These are phyloP conservation scores for Shiraia sp. DNA, from an alignment of 2,329 filamentous ascomycete genomes.

Conservation along the genomic window DNA sequence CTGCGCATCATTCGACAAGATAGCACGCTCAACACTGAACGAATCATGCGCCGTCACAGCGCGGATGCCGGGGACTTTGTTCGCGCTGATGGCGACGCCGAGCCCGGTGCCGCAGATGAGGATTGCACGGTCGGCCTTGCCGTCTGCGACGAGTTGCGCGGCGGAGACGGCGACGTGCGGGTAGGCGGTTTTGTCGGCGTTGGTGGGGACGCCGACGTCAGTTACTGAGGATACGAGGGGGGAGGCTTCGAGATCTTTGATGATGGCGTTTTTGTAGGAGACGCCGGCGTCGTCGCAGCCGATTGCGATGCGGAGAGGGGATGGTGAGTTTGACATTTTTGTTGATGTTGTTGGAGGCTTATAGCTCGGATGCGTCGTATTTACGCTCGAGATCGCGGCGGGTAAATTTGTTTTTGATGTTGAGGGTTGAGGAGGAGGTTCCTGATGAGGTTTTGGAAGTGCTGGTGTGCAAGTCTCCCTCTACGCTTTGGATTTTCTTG, in stretches of 20 bases:
- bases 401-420: conserved; percentile 13
- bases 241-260: conserved; percentile 70
- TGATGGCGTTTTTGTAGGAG: conserved; percentile 78
- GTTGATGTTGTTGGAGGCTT: conserved; percentile 1
- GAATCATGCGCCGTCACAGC: conserved; percentile 90
- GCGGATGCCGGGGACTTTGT: conserved; percentile 81
- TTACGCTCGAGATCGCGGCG: conserved; percentile 23
- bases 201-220: conserved; percentile 72
- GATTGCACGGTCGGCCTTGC: conserved; percentile 74
- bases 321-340: conserved; percentile 11
- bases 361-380: conserved; percentile 42
- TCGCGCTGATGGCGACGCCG: conserved; percentile 85
- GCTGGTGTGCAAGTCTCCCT: conserved; percentile 23
- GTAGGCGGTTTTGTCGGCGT: conserved; percentile 77
- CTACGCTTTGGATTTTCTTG: conserved; percentile 24
- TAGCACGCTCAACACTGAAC: conserved; percentile 78
- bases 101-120: conserved; percentile 86
- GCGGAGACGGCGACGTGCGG: conserved; percentile 77
- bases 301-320: conserved; percentile 61
- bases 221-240: conserved; percentile 68
- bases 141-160: conserved; percentile 64
- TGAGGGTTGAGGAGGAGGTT: conserved; percentile 5
- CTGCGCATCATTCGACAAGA: conserved; percentile 84
- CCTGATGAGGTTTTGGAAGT: conserved; percentile 14
- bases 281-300: conserved; percentile 74